Evolutionary conservation across 371 early-diverging fungal genomes (phyloP).

Genomic region (Globomyces sp.): DNA sequence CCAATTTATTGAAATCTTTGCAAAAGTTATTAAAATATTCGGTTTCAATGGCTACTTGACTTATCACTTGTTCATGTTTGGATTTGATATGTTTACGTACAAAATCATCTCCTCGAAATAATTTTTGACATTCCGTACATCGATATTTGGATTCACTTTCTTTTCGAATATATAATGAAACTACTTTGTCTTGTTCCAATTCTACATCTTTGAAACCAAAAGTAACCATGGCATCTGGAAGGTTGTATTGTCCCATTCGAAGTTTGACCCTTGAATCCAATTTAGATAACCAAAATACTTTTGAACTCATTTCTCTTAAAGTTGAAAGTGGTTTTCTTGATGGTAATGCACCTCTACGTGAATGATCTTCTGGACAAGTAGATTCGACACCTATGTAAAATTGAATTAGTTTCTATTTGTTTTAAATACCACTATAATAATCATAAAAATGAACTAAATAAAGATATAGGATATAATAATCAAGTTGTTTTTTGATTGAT

Average conservation of each 20-base stretch:
- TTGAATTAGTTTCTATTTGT: no score
- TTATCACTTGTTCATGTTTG: slow-evolving; percentile 80
- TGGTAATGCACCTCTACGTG: slow-evolving; percentile 44
- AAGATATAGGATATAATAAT: slow-evolving; percentile 79
- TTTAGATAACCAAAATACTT: slow-evolving; percentile 19
- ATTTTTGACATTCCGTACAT: slow-evolving; percentile 87
- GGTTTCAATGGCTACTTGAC: slow-evolving; percentile 58
- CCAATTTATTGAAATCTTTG: slow-evolving; percentile 57
- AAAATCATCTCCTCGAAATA: slow-evolving; percentile 92
- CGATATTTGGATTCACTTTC: slow-evolving; percentile 83
- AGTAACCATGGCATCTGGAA: slow-evolving; percentile 11
- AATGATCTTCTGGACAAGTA: slow-evolving; percentile 78
- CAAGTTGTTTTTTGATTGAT: slow-evolving; percentile 62
- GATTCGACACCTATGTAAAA: slow-evolving; percentile 60
- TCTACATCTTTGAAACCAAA: slow-evolving; percentile 8
- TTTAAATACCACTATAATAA: slow-evolving; percentile 68
- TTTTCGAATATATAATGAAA: slow-evolving; percentile 36
- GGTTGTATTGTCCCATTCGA: slow-evolving; percentile 24
- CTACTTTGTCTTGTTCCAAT: slow-evolving; percentile 15
- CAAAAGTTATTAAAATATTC: slow-evolving; percentile 85
- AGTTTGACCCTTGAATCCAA: slow-evolving; percentile 42
- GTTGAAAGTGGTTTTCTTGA: slow-evolving; percentile 13
- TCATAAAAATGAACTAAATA: slow-evolving; percentile 91
- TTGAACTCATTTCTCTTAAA: background rate
- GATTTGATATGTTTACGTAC: slow-evolving; percentile 87